Conservation (phyloP, 176 grass and related monocot genomes). For the Alloteropsis semialata region DNA sequence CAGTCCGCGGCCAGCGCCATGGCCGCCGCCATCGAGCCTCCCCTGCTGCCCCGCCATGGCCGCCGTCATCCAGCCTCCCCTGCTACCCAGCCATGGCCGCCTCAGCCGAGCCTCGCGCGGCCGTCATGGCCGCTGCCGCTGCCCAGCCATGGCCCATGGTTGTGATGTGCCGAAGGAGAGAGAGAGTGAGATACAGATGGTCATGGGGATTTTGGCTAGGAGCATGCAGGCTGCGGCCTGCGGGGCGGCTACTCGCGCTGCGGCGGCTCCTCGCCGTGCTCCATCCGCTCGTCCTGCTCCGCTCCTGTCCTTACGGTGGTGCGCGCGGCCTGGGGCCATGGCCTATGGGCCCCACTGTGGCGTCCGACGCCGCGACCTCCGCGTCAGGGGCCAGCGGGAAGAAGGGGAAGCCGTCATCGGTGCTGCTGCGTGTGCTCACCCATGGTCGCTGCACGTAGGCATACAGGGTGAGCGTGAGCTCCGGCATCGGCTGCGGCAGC, state of each 20-base stretch:
- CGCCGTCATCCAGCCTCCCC: no score
- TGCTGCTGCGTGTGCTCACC: constrained; percentile 42
- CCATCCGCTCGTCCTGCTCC: constrained; percentile 48
- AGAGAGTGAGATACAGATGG: no score
- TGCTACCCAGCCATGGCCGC: no score
- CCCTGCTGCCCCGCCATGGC: no score
- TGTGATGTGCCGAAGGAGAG: no score
- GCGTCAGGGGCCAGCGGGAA: constrained; percentile 17
- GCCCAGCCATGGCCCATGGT: no score
- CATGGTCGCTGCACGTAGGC: constrained; percentile 41
- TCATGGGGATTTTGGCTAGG: no score
- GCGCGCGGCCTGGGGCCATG: constrained; percentile 1
- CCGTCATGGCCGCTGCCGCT: no score
- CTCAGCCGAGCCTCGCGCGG: no score
- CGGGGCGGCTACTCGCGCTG: constrained; percentile 59
- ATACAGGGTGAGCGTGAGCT: no score
- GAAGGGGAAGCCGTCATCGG: constrained; percentile 50
- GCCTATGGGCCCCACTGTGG: background rate
- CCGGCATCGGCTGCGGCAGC: constrained; percentile 38
- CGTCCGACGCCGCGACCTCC: constrained; percentile 24
- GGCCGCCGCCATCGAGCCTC: no score
- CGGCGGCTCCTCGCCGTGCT: constrained; percentile 47
- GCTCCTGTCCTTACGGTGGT: constrained; percentile 52
- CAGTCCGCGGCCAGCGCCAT: constrained; percentile 43
- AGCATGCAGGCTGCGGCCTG: constrained; percentile 72